A percentile compares a stretch with the other conserved stretches of the same genome.
Evolutionary conservation across 345 rosid species (phyloP).

Genomic region (Pseudoturritis turrita): DNA sequence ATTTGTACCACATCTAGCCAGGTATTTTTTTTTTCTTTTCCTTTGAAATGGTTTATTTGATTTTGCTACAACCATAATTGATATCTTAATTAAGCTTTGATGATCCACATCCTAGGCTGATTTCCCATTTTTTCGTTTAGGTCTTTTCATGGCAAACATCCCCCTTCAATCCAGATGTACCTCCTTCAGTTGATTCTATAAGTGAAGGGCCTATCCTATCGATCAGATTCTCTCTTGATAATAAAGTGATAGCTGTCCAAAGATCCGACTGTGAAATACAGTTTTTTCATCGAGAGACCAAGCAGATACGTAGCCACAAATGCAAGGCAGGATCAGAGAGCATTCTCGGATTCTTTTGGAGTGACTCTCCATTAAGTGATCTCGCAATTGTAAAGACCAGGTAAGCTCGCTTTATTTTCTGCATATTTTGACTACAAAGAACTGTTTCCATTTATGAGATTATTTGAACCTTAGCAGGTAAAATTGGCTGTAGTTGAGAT

Average conservation of each 20-base stretch:
- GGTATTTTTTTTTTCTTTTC: conserved; percentile 37
- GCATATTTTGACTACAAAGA: background rate
- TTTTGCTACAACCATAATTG: background rate
- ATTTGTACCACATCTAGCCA: conserved; percentile 56
- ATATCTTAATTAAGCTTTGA: background rate
- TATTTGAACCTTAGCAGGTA: background rate
- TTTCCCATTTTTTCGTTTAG: conserved; percentile 34
- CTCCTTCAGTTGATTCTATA: conserved; percentile 69
- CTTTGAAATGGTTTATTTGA: conserved; percentile 2
- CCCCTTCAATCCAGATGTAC: conserved; percentile 57
- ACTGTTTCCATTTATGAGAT: background rate
- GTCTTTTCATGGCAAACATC: conserved; percentile 78
- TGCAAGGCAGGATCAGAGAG: conserved; percentile 78
- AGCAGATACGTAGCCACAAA: conserved; percentile 51
- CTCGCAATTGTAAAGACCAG: conserved; percentile 89
- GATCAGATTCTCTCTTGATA: conserved; percentile 77
- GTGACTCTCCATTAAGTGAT: conserved; percentile 82
- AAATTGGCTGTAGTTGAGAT: background rate
- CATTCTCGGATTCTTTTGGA: conserved; percentile 93
- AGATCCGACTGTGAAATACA: conserved; percentile 70
- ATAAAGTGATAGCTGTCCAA: conserved; percentile 73
- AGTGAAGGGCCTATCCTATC: conserved; percentile 75
- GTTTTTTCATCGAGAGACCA: conserved; percentile 71
- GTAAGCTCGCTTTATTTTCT: conserved; percentile 36
- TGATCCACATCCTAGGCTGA: background rate